These are phyloP conservation scores for Candida sp. DNA, from an alignment of 1,139 yeast species.

Conservation along the genomic window DNA sequence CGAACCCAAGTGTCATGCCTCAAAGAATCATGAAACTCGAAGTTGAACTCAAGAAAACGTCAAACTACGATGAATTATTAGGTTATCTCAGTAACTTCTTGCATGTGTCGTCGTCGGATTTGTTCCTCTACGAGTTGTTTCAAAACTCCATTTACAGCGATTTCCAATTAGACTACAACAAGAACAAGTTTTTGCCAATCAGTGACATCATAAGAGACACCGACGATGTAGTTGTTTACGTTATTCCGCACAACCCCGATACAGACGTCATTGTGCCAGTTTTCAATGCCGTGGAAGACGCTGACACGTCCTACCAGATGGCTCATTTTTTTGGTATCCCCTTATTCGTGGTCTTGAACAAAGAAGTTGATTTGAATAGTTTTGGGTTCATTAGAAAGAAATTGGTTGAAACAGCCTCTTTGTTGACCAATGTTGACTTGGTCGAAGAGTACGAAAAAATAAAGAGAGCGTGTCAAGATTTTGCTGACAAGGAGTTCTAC, in stretches of 20 bases:
- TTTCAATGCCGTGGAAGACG: slow-evolving; percentile 54
- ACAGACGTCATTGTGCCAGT: slow-evolving; percentile 71
- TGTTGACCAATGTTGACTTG: slow-evolving; percentile 29
- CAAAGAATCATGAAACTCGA: slow-evolving; percentile 48
- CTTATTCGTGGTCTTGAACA: slow-evolving; percentile 63
- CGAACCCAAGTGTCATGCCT: slow-evolving; percentile 42
- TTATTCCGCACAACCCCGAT: slow-evolving; percentile 51
- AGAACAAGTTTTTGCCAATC: slow-evolving; percentile 65
- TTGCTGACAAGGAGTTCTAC: slow-evolving; percentile 24
- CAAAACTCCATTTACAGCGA: slow-evolving; percentile 70
- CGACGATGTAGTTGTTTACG: slow-evolving; percentile 75
- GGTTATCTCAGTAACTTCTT: slow-evolving; percentile 60
- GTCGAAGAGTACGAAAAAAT: slow-evolving; percentile 25
- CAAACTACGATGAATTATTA: slow-evolving; percentile 70
- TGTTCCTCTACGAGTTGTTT: slow-evolving; percentile 76
- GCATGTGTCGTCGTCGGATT: slow-evolving; percentile 40
- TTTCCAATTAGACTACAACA: slow-evolving; percentile 66
- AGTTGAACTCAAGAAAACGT: slow-evolving; percentile 71
- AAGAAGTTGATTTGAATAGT: slow-evolving; percentile 36
- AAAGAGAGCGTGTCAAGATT: slow-evolving; percentile 14
- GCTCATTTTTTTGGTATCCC: slow-evolving; percentile 69
- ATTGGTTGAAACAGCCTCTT: slow-evolving; percentile 43
- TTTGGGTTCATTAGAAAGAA: slow-evolving; percentile 62
- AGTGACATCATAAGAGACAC: slow-evolving; percentile 66
- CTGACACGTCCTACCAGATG: slow-evolving; percentile 39